These are phyloP conservation scores for Fusarium sp. DNA, from an alignment of 2,329 filamentous ascomycete species.

Conservation along the genomic window DNA sequence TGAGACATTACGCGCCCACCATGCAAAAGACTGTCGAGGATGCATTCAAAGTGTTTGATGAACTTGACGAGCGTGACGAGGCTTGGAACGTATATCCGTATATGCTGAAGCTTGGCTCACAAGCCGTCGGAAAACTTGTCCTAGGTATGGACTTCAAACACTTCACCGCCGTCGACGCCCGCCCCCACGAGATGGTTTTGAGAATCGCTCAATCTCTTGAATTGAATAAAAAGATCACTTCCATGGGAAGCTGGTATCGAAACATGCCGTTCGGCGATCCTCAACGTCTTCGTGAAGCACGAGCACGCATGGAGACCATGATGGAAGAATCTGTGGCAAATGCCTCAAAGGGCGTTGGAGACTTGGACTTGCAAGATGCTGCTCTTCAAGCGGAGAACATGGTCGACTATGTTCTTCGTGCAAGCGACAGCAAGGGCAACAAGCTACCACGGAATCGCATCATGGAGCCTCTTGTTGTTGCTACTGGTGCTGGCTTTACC, in stretches of 20 bases:
- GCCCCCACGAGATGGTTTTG: constrained; percentile 62
- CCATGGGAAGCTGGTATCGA: constrained; percentile 66
- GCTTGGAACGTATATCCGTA: constrained; percentile 62
- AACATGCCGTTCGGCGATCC: constrained; percentile 69
- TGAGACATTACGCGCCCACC: constrained; percentile 68
- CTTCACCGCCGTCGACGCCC: constrained; percentile 57
- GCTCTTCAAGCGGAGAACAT: constrained; percentile 60
- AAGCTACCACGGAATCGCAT: constrained; percentile 58
- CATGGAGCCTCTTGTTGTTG: constrained; percentile 57
- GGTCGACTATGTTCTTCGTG: constrained; percentile 64
- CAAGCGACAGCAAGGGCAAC: constrained; percentile 65
- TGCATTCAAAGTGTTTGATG: constrained; percentile 62
- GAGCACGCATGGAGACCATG: constrained; percentile 49
- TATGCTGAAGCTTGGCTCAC: constrained; percentile 62
- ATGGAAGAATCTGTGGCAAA: constrained; percentile 53
- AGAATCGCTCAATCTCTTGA: constrained; percentile 62
- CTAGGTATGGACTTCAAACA: constrained; percentile 60
- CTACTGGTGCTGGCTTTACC: constrained; percentile 69
- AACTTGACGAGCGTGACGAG: constrained; percentile 60
- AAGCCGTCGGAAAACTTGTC: constrained; percentile 58
- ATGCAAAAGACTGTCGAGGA: constrained; percentile 68
- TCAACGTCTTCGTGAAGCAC: constrained; percentile 52
- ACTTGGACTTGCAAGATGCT: constrained; percentile 60
- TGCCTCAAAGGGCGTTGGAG: constrained; percentile 51
- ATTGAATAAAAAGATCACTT: constrained; percentile 69